Evolutionary conservation across 148 eudicot species (phyloP).

Genomic region (Linanthus parryae): DNA sequence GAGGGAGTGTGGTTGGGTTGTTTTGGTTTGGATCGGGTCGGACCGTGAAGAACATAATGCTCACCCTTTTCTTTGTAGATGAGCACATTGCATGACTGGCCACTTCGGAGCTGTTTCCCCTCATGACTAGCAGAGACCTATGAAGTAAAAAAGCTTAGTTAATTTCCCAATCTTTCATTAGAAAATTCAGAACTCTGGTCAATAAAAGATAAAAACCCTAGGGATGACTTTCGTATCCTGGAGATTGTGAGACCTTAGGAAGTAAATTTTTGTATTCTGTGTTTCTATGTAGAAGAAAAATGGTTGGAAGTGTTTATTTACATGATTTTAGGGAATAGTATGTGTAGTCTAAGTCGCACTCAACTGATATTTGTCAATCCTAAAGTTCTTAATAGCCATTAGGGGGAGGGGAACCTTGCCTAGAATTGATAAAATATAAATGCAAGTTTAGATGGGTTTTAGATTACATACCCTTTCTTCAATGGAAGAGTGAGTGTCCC

Average conservation of each 20-base stretch:
- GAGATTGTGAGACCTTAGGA: no score
- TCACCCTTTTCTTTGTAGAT: slow-evolving; percentile 68
- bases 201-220: no score
- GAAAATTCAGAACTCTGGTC: neutral
- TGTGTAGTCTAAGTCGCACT: no score
- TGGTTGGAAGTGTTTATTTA: no score
- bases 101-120: slow-evolving; percentile 87
- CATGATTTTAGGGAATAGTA: no score
- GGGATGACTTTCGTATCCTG: no score
- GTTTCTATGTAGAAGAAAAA: no score
- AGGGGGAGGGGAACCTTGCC: no score
- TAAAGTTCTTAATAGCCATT: no score
- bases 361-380: no score
- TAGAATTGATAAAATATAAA: no score
- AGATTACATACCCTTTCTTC: slow-evolving; percentile 63
- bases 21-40: slow-evolving; percentile 38
- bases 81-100: slow-evolving; percentile 85
- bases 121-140: slow-evolving; percentile 89
- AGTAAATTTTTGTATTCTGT: no score
- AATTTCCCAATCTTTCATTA: neutral
- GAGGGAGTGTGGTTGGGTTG: slow-evolving; percentile 22
- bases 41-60: slow-evolving; percentile 72
- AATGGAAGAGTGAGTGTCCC: slow-evolving; percentile 75
- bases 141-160: neutral
- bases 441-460: neutral